These are phyloP conservation scores for Bretschneidera sinensis DNA, from an alignment of 345 rosid species.

Conservation along the genomic window DNA sequence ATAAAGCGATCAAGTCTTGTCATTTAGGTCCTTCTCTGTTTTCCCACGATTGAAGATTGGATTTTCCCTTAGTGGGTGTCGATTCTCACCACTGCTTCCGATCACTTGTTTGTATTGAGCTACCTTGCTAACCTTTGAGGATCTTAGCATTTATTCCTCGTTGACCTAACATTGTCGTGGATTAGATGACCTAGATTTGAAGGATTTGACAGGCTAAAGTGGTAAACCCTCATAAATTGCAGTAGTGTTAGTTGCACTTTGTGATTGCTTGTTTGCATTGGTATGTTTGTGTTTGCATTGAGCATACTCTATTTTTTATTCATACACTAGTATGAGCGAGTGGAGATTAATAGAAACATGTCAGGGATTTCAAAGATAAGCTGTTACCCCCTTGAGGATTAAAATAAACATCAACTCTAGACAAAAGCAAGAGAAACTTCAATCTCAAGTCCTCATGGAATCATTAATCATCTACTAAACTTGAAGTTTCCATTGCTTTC, in stretches of 20 bases:
- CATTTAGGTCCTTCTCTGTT: background rate
- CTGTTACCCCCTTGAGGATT: background rate
- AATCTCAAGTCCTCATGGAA: background rate
- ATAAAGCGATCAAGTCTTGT: slow-evolving; percentile 4
- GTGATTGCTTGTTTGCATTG: background rate
- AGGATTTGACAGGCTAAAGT: background rate
- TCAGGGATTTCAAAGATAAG: background rate
- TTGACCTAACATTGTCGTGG: background rate
- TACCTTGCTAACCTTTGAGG: background rate
- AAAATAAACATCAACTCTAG: background rate
- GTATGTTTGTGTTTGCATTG: background rate
- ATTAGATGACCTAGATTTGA: background rate
- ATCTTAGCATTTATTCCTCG: slow-evolving; percentile 1
- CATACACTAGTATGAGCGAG: background rate
- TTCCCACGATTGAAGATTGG: background rate
- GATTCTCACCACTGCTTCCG: background rate
- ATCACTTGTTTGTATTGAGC: background rate
- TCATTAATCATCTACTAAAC: background rate
- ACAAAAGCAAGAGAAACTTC: background rate
- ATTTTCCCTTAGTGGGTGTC: background rate
- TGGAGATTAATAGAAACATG: too few relatives aligned
- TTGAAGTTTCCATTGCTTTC: too few relatives aligned
- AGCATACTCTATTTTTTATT: background rate
- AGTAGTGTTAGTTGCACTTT: background rate
- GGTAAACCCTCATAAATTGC: background rate